Evolutionary conservation across 805 yeast genomes (phyloP).

Genomic region (Cyberlindnera xylosilytica): DNA sequence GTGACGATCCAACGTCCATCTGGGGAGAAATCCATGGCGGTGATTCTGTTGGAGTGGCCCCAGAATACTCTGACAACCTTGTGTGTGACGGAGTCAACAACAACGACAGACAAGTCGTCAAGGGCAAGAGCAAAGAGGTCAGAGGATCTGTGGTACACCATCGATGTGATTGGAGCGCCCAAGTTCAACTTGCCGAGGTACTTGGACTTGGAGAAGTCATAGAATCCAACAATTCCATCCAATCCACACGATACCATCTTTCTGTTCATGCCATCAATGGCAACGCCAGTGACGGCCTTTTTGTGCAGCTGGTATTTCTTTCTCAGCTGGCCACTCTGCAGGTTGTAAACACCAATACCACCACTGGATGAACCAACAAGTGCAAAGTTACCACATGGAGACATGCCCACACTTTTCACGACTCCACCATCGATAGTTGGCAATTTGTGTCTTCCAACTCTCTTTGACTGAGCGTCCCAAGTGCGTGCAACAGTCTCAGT

Average conservation of each 20-base stretch:
- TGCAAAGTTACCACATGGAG: conserved; percentile 95
- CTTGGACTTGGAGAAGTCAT: conserved; percentile 73
- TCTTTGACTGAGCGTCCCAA: conserved; percentile 79
- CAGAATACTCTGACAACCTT: conserved; percentile 79
- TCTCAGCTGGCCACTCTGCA: conserved; percentile 86
- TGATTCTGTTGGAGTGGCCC: conserved; percentile 89
- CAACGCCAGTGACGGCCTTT: conserved; percentile 82
- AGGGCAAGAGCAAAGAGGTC: conserved; percentile 82
- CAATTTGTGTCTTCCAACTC: conserved; percentile 73
- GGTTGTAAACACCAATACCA: conserved; percentile 77
- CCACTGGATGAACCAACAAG: conserved; percentile 87
- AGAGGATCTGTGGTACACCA: conserved; percentile 78
- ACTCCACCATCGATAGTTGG: conserved; percentile 74
- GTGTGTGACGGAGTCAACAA: conserved; percentile 79
- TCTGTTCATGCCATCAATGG: conserved; percentile 86
- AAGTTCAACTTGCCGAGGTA: conserved; percentile 64
- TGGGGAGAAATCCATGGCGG: conserved; percentile 85
- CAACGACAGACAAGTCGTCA: conserved; percentile 81
- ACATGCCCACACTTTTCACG: conserved; percentile 72
- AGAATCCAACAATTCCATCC: conserved; percentile 86
- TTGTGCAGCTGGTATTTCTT: conserved; percentile 68
- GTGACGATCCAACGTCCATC: conserved; percentile 95
- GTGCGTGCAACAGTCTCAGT: conserved; percentile 83
- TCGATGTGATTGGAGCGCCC: conserved; percentile 71
- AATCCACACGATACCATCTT: conserved; percentile 83